These are phyloP conservation scores for Moesziomyces aphidis DNA, from an alignment of 1,284 basidiomycete species.

Conservation along the genomic window DNA sequence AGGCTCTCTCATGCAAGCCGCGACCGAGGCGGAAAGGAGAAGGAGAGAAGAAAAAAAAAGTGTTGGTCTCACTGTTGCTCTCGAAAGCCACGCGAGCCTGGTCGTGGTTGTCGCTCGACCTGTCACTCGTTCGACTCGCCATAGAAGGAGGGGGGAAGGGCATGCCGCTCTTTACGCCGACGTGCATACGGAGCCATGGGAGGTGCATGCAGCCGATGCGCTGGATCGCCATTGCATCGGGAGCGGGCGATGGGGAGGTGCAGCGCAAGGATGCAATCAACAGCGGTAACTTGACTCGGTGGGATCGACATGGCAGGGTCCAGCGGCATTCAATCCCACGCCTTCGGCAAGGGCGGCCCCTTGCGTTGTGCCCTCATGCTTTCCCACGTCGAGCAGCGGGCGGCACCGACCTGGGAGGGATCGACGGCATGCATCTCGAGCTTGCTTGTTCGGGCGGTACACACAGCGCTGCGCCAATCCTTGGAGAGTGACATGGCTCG, in stretches of 20 bases:
- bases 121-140: constrained; percentile 1
- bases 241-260: too few relatives aligned
- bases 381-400: constrained; percentile 3
- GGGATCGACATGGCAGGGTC: too few relatives aligned
- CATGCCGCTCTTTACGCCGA: constrained; percentile 19
- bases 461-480: too few relatives aligned
- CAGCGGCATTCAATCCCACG: constrained; percentile 4
- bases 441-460: background rate
- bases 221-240: constrained; percentile 1
- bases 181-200: constrained; percentile 8
- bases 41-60: background rate
- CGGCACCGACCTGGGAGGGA: background rate
- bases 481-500: background rate
- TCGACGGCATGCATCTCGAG: background rate
- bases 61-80: constrained; percentile 40
- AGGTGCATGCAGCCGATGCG: constrained; percentile 5
- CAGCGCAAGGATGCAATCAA: too few relatives aligned
- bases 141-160: background rate
- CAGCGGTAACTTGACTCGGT: too few relatives aligned
- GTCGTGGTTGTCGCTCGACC: constrained; percentile 4
- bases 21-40: background rate
- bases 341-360: constrained; percentile 26
- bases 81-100: background rate
- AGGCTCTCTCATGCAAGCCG: background rate
- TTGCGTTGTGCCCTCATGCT: constrained; percentile 8